Percentiles rank a stretch among this genome's conserved stretches.
These are phyloP conservation scores for Athelia psychrophila DNA, from an alignment of 1,284 basidiomycete species.

Conservation along the genomic window DNA sequence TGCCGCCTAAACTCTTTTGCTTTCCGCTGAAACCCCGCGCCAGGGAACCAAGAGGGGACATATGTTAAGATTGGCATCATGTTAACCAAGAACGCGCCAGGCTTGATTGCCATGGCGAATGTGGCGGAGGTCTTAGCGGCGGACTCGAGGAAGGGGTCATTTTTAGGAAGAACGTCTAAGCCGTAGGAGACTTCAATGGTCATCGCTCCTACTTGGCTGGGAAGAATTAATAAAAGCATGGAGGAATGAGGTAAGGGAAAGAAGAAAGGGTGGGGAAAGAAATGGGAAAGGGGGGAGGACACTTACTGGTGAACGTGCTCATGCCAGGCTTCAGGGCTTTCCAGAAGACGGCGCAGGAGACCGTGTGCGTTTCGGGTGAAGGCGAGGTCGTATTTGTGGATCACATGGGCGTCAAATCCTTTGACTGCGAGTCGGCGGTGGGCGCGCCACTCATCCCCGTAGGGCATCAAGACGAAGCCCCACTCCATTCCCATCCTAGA, in stretches of 20 bases:
- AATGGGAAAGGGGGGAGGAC: background rate
- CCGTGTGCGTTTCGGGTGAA: constrained; percentile 20
- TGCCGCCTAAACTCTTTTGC: too few relatives aligned
- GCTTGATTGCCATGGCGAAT: constrained; percentile 1
- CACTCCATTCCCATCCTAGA: constrained; percentile 51
- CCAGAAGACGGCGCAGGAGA: constrained; percentile 31
- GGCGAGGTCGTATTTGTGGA: constrained; percentile 6
- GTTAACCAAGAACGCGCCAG: constrained; percentile 13
- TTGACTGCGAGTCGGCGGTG: constrained; percentile 46
- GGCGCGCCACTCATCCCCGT: constrained; percentile 46
- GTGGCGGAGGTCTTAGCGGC: constrained; percentile 6
- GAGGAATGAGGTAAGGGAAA: too few relatives aligned
- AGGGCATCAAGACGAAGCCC: constrained; percentile 49
- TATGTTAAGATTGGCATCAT: constrained; percentile 3
- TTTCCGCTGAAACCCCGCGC: too few relatives aligned
- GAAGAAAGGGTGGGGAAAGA: too few relatives aligned
- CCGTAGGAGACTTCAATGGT: too few relatives aligned
- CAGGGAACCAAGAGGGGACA: too few relatives aligned
- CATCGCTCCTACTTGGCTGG: too few relatives aligned
- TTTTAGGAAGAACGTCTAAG: too few relatives aligned
- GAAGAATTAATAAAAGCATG: too few relatives aligned
- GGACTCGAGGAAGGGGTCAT: constrained; percentile 7
- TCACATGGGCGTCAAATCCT: constrained; percentile 39
- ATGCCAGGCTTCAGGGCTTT: constrained; percentile 27
- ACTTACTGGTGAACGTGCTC: constrained; percentile 37